A percentile compares a stretch with the other conserved stretches of the same genome.
phyloP scores from a whole-genome alignment of 306 rosid genomes.

The Ormosia semicastrata region DNA sequence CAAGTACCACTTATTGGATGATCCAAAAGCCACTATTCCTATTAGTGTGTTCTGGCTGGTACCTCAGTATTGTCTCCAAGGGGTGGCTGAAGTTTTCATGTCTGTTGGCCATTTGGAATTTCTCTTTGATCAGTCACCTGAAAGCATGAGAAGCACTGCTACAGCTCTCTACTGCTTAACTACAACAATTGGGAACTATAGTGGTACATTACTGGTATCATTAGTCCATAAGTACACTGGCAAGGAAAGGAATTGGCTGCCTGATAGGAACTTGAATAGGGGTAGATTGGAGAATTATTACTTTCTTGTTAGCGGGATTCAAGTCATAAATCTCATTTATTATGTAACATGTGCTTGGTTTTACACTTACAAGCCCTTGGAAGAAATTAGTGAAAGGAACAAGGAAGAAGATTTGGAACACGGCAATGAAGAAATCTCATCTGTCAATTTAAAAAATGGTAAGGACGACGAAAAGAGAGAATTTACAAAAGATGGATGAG shows the following conservation, averaged over 20 bases:
- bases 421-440: slow-evolving; percentile 3
- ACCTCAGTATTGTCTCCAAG: slow-evolving; percentile 54
- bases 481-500: not conserved
- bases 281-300: slow-evolving; percentile 56
- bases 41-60: slow-evolving; percentile 58
- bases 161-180: slow-evolving; percentile 47
- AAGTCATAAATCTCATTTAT: slow-evolving; percentile 44
- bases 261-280: slow-evolving; percentile 52
- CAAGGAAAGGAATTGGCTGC: slow-evolving; percentile 47
- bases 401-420: slow-evolving; percentile 25
- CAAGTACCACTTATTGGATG: slow-evolving; percentile 32
- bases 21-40: slow-evolving; percentile 43
- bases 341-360: slow-evolving; percentile 43
- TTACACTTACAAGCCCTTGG: slow-evolving; percentile 49
- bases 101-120: slow-evolving; percentile 61
- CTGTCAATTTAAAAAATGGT: not conserved
- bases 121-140: slow-evolving; percentile 62
- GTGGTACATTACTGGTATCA: slow-evolving; percentile 46
- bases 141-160: slow-evolving; percentile 57
- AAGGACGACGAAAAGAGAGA: not conserved
- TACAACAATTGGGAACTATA: slow-evolving; percentile 37
- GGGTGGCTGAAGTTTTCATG: slow-evolving; percentile 53
- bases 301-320: slow-evolving; percentile 50
- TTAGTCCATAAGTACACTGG: slow-evolving; percentile 42
- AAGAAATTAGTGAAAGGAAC: slow-evolving; percentile 24